A percentile compares a stretch with the other conserved stretches of the same genome.
Conservation (phyloP, 441 rosid genomes). For the Mallotus repandus region DNA sequence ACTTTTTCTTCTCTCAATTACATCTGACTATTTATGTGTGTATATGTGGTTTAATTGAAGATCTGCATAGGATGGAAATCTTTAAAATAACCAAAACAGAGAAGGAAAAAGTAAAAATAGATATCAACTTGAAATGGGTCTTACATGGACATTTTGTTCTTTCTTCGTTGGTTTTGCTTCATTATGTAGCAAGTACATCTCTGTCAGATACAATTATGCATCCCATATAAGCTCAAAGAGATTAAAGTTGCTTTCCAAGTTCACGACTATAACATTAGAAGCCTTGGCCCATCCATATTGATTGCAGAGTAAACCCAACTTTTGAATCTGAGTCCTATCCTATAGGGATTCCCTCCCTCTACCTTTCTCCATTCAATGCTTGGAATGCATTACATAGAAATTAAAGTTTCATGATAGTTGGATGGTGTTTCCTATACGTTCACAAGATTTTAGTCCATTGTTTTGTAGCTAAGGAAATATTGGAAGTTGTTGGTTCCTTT, state of each 20-base stretch:
- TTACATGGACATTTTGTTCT: not conserved
- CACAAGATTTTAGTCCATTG: not conserved
- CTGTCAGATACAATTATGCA: not conserved
- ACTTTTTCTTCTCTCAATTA: too few relatives aligned
- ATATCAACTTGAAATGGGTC: not conserved
- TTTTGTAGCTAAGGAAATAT: not conserved
- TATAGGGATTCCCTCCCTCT: not conserved
- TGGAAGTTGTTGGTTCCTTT: not conserved
- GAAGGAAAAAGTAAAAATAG: too few relatives aligned
- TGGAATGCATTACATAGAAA: not conserved
- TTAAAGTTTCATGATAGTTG: not conserved
- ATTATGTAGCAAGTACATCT: not conserved
- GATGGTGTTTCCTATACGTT: not conserved
- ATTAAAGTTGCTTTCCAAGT: not conserved
- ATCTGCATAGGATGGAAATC: not conserved
- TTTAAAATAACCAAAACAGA: not conserved
- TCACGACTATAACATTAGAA: not conserved
- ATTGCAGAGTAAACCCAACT: not conserved
- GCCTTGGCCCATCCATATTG: not conserved
- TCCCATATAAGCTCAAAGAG: not conserved
- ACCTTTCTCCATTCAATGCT: not conserved
- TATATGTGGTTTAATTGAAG: not conserved
- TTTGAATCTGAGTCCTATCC: not conserved
- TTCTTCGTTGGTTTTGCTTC: not conserved
- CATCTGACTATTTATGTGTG: too few relatives aligned